A percentile compares a stretch with the other conserved stretches of the same genome.
Evolutionary conservation across 352 stramenopile genomes (phyloP).

Genomic region (Pythium dissimile): DNA sequence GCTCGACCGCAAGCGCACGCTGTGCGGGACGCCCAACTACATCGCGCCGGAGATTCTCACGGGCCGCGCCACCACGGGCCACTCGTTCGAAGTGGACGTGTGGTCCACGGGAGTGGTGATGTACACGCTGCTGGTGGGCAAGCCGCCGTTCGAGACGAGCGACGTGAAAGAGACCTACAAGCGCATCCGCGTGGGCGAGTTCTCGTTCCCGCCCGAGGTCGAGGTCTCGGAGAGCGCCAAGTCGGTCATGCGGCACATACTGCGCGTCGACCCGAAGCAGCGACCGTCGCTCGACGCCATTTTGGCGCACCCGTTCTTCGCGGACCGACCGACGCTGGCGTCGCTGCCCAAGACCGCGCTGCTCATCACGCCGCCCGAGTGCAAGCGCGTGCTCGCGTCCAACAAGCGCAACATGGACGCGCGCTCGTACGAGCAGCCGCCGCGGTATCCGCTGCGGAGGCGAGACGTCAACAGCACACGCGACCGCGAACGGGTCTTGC

Average conservation of each 20-base stretch:
- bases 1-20: constrained; percentile 95
- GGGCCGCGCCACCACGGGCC: constrained; percentile 84
- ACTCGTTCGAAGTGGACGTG: constrained; percentile 98
- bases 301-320: constrained; percentile 74
- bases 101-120: constrained; percentile 98
- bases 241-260: constrained; percentile 67
- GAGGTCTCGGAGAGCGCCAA: constrained; percentile 81
- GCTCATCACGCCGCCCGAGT: constrained; percentile 64
- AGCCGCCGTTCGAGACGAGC: constrained; percentile 96
- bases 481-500: not conserved
- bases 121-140: constrained; percentile 96
- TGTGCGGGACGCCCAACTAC: constrained; percentile 94
- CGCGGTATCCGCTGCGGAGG: constrained; percentile 14
- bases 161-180: constrained; percentile 99
- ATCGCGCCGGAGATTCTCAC: constrained; percentile 92
- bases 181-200: constrained; percentile 95
- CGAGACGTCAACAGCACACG: constrained; percentile 12
- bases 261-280: constrained; percentile 64
- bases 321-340: constrained; percentile 49
- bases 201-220: constrained; percentile 91
- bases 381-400: constrained; percentile 36
- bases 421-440: constrained; percentile 13
- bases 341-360: constrained; percentile 59
- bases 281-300: constrained; percentile 76
- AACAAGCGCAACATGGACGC: constrained; percentile 25